Conservation (phyloP, 805 yeast species). For the Wickerhamomyces mucosus region DNA sequence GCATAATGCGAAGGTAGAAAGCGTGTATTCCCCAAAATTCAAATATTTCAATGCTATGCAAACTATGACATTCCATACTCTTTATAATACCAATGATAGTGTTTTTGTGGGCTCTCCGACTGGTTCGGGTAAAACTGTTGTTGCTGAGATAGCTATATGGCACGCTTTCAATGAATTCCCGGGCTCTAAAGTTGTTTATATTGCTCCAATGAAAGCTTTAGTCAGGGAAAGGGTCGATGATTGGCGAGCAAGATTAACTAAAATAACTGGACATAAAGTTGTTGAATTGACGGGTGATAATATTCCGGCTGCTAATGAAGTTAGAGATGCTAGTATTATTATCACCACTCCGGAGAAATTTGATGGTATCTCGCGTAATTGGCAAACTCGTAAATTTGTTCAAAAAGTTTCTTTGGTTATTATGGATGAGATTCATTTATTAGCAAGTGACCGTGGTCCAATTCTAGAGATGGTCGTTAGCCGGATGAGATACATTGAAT, state of each 20-base stretch:
- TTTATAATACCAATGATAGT: slow-evolving; percentile 70
- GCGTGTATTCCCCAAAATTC: slow-evolving; percentile 59
- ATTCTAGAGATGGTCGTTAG: slow-evolving; percentile 93
- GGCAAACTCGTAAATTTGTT: slow-evolving; percentile 78
- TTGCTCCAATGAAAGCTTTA: slow-evolving; percentile 87
- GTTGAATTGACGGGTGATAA: slow-evolving; percentile 91
- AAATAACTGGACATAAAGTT: slow-evolving; percentile 83
- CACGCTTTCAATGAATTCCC: slow-evolving; percentile 84
- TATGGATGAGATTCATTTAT: slow-evolving; percentile 92
- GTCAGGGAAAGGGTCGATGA: slow-evolving; percentile 97
- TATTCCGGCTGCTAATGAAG: slow-evolving; percentile 78
- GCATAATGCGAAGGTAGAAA: slow-evolving; percentile 56
- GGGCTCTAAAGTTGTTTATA: slow-evolving; percentile 82
- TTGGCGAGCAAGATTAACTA: slow-evolving; percentile 60
- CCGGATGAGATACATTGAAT: slow-evolving; percentile 88
- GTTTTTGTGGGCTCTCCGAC: slow-evolving; percentile 97
- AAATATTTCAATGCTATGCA: slow-evolving; percentile 96
- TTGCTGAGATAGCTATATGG: slow-evolving; percentile 96
- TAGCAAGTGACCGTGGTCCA: slow-evolving; percentile 97
- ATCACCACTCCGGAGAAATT: slow-evolving; percentile 95
- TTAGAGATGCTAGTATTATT: slow-evolving; percentile 71
- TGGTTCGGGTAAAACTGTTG: slow-evolving; percentile 96
- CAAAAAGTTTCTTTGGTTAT: slow-evolving; percentile 78
- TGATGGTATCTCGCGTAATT: slow-evolving; percentile 95
- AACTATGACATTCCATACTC: slow-evolving; percentile 88